Evolutionary conservation across 2,329 filamentous ascomycete species (phyloP), one percentile per base, ranked within the genome.

Genomic region (Phialocephala sp.): DNA sequence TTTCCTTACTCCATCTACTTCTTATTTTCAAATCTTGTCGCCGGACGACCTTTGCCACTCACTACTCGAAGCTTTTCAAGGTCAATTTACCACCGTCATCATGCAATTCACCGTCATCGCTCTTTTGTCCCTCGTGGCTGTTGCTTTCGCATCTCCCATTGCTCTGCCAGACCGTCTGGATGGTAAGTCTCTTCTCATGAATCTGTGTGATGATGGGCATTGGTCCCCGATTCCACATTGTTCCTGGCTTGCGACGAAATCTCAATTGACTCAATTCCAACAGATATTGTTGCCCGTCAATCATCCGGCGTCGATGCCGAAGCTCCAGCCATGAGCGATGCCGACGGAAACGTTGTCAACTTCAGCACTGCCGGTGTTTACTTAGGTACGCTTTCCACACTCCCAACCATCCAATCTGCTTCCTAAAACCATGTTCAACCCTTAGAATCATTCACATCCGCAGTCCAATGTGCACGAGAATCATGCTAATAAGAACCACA

Each of bases 101-200:
- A 75, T 75, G 73, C 72, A 74, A 68, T 74, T 74, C 71, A 65
- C 70, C 50, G 8, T 74, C 66, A 22, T 73, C 63, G 57, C 73
- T 24, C 54, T 75, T 69, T 54, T 74, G 43, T 72, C 72, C 55
- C 60, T 75, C 24, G 68, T 74, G 62, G 71, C 73, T 61, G 56
- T 72, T 67, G 68, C 71, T 47, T 60, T 74, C 57, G 72, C 73
- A 56, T 59, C 62, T 45, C 72, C 72, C 61, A 67, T 70, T 62
- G 32, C 65, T 41, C 35, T 69, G 50, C 66, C 69, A 39, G 65
- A 62, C 15, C 65, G 68, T 64, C 57, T 67, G 27, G 68, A 71
- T 68, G 69, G 72, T 74, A 68, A n/a, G 66, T 68, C 11, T 15
- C 47, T 27, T 36, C 5, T 32, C 11, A 4, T 35, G 18, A 22